These are phyloP conservation scores for Triticum monococcum DNA, from an alignment of 176 grass and related monocot species.

Conservation along the genomic window DNA sequence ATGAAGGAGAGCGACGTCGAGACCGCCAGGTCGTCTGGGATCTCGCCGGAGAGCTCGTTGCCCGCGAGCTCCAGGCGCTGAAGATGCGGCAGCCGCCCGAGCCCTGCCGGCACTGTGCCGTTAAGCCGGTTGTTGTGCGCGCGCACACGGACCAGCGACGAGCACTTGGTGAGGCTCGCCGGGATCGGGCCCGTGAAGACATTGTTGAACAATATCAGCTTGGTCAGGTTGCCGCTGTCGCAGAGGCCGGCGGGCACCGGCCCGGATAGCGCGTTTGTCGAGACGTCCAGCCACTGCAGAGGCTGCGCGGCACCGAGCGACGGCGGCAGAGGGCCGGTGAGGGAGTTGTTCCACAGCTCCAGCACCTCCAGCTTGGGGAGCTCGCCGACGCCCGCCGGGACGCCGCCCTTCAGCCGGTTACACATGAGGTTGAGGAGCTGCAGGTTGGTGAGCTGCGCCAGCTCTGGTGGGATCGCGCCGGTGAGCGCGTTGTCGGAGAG, in stretches of 20 bases:
- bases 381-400: constrained; percentile 69
- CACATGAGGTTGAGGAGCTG: constrained; percentile 98
- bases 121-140: constrained; percentile 88
- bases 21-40: constrained; percentile 66
- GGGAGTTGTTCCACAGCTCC: constrained; percentile 97
- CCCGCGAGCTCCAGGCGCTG: constrained; percentile 80
- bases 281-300: constrained; percentile 89
- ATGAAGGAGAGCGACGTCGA: constrained; percentile 91
- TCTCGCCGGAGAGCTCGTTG: constrained; percentile 77
- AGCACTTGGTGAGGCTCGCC: constrained; percentile 55
- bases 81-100: constrained; percentile 59
- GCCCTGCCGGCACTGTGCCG: constrained; percentile 64
- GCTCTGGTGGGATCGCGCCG: constrained; percentile 70
- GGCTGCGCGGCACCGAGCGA: constrained; percentile 66
- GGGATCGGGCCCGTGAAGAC: constrained; percentile 80
- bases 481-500: constrained; percentile 82
- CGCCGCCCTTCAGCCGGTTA: constrained; percentile 77
- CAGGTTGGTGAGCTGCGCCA: constrained; percentile 59
- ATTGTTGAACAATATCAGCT: constrained; percentile 97
- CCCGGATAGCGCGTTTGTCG: constrained; percentile 79
- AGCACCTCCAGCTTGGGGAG: constrained; percentile 72
- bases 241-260: constrained; percentile 69
- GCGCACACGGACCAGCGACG: constrained; percentile 71
- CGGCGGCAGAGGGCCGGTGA: constrained; percentile 67
- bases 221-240: constrained; percentile 72